Evolutionary conservation across 306 rosid genomes (phyloP), one percentile per base, ranked within the genome.

Genomic region (Fragaria vesca): DNA sequence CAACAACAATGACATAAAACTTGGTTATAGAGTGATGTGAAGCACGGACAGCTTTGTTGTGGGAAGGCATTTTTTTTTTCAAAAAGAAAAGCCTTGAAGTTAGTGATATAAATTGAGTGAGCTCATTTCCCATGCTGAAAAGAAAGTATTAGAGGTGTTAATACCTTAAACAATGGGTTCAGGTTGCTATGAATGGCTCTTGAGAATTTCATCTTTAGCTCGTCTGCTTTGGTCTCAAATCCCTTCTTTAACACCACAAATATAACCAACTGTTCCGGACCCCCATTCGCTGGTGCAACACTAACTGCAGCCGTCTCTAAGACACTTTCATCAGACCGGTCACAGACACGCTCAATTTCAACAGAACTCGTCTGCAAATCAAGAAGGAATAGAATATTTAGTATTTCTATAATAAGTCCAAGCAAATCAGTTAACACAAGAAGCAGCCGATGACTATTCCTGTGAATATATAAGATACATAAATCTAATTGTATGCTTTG

Each of bases 151-250:
- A 45, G 62, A 62, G 30, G 28, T 75, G 71, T 18, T 52, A 3
- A 42, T 57, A 92, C 93, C 98, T 93, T 90, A 84, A 87, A 93
- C 71, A 93, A 83, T 43, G 97, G 98, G 71, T 93, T 91, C 17
- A 91, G 96, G 83, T 87, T 90, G 80, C 80, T 87, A 50, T 90
- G 97, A 73, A 91, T 90, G 46, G 91, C 90, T 83, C 82, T 90
- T 51, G 96, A 88, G 75, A 93, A 84, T 72, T 82, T 86, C 12
- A 8, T 58, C 82, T 80, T 90, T 8, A 93, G 80, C 66, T 79
- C 71, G 46, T 87, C 90, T 50, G 89, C 74, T 81, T 89, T 77
- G 40, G 79, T 69, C 78, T 76, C 66, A 75, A 45, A 78, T 55
- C 92, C 96, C 32, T 86, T 43, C 81, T 86, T 90, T 16, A 91